Evolutionary conservation across 208 protist genomes (phyloP).

Genomic region (Crithidia mellificae): DNA sequence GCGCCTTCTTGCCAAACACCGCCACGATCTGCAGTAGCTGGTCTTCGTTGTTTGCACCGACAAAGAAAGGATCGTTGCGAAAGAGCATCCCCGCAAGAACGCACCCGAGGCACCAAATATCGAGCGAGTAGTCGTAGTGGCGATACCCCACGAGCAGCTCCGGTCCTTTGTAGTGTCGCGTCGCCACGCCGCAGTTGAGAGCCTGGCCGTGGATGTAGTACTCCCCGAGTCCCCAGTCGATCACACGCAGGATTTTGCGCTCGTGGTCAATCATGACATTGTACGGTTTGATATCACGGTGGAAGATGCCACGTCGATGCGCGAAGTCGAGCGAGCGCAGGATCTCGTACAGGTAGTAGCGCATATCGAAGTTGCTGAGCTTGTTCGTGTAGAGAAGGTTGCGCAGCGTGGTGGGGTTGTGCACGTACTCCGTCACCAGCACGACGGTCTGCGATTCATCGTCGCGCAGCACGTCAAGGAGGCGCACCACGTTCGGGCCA

Average conservation of each 20-base stretch:
- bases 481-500: slow-evolving; percentile 98
- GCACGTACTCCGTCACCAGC: slow-evolving; percentile 99
- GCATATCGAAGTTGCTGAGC: slow-evolving; percentile 97
- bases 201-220: slow-evolving; percentile 98
- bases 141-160: slow-evolving; percentile 98
- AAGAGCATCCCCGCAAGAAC: slow-evolving; percentile 99
- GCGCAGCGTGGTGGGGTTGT: slow-evolving; percentile 96
- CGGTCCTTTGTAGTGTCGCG: slow-evolving; percentile 98
- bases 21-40: slow-evolving; percentile 96
- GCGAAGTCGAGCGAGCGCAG: slow-evolving; percentile 95
- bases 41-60: slow-evolving; percentile 98
- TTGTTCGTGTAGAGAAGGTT: slow-evolving; percentile 91
- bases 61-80: slow-evolving; percentile 98
- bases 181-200: slow-evolving; percentile 99
- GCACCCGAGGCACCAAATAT: slow-evolving; percentile 99
- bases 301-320: slow-evolving; percentile 99
- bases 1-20: slow-evolving; percentile 96
- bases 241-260: slow-evolving; percentile 94
- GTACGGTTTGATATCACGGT: slow-evolving; percentile 99
- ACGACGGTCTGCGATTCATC: slow-evolving; percentile 93
- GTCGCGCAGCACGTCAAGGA: slow-evolving; percentile 98
- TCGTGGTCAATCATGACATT: slow-evolving; percentile 99
- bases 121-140: slow-evolving; percentile 99
- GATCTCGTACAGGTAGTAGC: slow-evolving; percentile 99
- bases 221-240: slow-evolving; percentile 99